phyloP scores from a whole-genome alignment of 495 filamentous ascomycete genomes.

The Hypomontagnella submonticulosa region DNA sequence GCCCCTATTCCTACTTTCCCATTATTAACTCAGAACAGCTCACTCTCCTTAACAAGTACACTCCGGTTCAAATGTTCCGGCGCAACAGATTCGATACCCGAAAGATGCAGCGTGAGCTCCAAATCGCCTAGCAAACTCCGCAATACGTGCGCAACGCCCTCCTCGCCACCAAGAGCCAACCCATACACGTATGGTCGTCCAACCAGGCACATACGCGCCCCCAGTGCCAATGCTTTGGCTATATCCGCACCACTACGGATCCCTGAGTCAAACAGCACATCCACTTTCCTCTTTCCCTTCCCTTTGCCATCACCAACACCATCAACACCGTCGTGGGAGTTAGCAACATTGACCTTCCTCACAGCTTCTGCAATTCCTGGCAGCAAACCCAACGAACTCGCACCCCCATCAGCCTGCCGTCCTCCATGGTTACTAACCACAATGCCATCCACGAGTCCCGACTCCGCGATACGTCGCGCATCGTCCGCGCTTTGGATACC shows the following conservation, averaged over 20 bases:
- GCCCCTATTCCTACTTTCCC: no score
- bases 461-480: constrained; percentile 59
- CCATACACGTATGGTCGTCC: constrained; percentile 51
- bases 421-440: constrained; percentile 72
- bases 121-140: constrained; percentile 36
- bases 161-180: constrained; percentile 37
- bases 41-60: constrained; percentile 21
- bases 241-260: constrained; percentile 68
- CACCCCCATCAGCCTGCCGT: constrained; percentile 66
- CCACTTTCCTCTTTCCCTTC: constrained; percentile 49
- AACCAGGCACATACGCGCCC: constrained; percentile 67
- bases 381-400: constrained; percentile 65
- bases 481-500: constrained; percentile 68
- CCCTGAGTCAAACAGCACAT: constrained; percentile 70
- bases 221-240: constrained; percentile 69
- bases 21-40: constrained; percentile 18
- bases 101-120: constrained; percentile 40
- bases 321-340: neutral
- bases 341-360: constrained; percentile 43
- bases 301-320: neutral
- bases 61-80: constrained; percentile 15
- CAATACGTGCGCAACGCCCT: constrained; percentile 44
- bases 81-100: constrained; percentile 24
- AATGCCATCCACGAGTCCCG: constrained; percentile 63
- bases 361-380: constrained; percentile 62